Evolutionary conservation across 495 filamentous ascomycete genomes (phyloP).

Genomic region (Talaromyces adpressus): DNA sequence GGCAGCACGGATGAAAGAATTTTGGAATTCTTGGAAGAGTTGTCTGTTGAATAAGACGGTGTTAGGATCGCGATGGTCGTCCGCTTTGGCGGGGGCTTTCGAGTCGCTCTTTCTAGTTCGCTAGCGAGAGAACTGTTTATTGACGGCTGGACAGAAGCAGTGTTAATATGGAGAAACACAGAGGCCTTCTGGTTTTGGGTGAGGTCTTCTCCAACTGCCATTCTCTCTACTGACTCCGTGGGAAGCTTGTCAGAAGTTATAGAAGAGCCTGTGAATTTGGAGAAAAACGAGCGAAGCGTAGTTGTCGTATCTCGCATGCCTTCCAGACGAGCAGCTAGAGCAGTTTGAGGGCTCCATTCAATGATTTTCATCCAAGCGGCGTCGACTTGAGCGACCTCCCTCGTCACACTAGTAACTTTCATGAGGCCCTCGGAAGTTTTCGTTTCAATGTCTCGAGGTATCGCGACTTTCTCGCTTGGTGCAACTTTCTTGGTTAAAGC

Average conservation of each 20-base stretch:
- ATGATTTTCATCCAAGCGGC: conserved; percentile 85
- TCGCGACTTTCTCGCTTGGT: conserved; percentile 59
- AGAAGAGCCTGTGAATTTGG: conserved; percentile 51
- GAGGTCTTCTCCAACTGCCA: conserved; percentile 51
- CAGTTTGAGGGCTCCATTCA: conserved; percentile 65
- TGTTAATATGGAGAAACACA: conserved; percentile 83
- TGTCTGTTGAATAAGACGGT: conserved; percentile 78
- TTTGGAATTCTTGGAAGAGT: conserved; percentile 56
- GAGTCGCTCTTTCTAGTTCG: conserved; percentile 93
- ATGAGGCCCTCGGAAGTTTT: conserved; percentile 78
- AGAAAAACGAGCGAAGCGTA: conserved; percentile 76
- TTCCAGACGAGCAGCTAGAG: conserved; percentile 27
- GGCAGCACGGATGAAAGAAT: conserved; percentile 89
- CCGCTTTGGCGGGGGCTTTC: conserved; percentile 86
- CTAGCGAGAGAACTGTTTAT: conserved; percentile 59
- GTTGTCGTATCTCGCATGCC: conserved; percentile 38
- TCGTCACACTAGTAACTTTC: conserved; percentile 66
- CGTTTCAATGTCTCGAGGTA: conserved; percentile 75
- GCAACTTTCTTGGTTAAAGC: conserved; percentile 75
- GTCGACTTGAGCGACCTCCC: conserved; percentile 82
- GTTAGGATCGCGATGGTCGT: conserved; percentile 82
- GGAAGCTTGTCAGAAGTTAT: conserved; percentile 26
- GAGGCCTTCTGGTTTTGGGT: conserved; percentile 58
- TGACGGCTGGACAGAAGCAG: conserved; percentile 69
- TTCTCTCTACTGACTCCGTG: conserved; percentile 18